These are phyloP conservation scores for Cyberlindnera xishuangbannaensis DNA, from an alignment of 805 yeast genomes.

Conservation along the genomic window DNA sequence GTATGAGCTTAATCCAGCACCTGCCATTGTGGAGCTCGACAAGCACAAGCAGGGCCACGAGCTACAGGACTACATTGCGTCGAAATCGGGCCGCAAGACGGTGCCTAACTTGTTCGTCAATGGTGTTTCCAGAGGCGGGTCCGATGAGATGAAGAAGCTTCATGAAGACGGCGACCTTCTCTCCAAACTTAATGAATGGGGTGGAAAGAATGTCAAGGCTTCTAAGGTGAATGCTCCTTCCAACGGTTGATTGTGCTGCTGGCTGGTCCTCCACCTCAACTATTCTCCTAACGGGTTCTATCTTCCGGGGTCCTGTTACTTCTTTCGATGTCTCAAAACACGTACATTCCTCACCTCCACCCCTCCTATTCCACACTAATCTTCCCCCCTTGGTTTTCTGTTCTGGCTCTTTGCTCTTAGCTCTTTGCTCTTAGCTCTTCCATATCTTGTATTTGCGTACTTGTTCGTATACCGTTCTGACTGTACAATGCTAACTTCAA, in stretches of 20 bases:
- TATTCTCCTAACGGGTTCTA: neutral
- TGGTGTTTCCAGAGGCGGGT: slow-evolving; percentile 78
- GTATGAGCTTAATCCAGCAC: slow-evolving; percentile 69
- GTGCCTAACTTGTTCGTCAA: slow-evolving; percentile 87
- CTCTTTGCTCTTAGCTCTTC: too few species aligned
- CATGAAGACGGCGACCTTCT: slow-evolving; percentile 54
- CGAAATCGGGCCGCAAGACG: slow-evolving; percentile 70
- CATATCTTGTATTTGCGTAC: too few species aligned
- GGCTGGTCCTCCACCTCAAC: neutral
- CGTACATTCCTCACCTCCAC: too few species aligned
- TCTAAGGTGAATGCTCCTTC: slow-evolving; percentile 53
- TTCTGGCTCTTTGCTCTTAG: too few species aligned
- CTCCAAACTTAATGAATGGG: slow-evolving; percentile 55
- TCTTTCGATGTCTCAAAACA: too few species aligned
- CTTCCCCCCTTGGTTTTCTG: too few species aligned
- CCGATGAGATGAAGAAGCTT: slow-evolving; percentile 67
- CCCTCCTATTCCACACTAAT: too few species aligned
- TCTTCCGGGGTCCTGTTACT: neutral
- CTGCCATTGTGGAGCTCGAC: slow-evolving; percentile 76
- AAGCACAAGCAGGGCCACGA: slow-evolving; percentile 68
- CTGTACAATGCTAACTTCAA: too few species aligned
- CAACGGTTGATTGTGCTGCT: slow-evolving; percentile 25
- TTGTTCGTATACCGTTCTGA: too few species aligned
- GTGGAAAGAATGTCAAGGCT: slow-evolving; percentile 44
- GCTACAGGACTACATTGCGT: slow-evolving; percentile 66